Conservation (phyloP, 1,139 yeast species). For the Arxiozyma slooffiae region DNA sequence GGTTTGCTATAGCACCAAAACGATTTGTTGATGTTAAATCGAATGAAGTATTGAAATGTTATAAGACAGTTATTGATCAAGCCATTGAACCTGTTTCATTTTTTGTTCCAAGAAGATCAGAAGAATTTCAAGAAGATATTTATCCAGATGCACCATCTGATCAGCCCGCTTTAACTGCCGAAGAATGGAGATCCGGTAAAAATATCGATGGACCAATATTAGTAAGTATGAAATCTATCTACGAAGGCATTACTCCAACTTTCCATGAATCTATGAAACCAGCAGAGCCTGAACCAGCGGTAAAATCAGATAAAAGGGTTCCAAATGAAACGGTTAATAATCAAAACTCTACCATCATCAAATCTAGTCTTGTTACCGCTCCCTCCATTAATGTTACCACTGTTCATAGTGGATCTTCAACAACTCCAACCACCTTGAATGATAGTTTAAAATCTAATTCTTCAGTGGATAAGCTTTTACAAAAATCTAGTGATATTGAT, state of each 20-base stretch:
- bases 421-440: constrained; percentile 31
- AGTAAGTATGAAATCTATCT: constrained; percentile 63
- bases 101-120: constrained; percentile 87
- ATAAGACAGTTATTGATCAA: constrained; percentile 75
- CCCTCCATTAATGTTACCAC: constrained; percentile 3
- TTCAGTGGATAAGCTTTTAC: constrained; percentile 39
- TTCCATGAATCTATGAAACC: constrained; percentile 18
- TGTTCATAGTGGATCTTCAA: constrained; percentile 8
- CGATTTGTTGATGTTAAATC: constrained; percentile 66
- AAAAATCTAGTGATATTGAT: constrained; percentile 43
- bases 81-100: constrained; percentile 83
- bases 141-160: constrained; percentile 84
- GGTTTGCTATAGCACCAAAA: constrained; percentile 84
- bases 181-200: constrained; percentile 73
- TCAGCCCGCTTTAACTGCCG: constrained; percentile 67
- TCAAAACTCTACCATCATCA: neutral
- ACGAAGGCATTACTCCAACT: constrained; percentile 58
- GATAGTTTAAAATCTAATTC: constrained; percentile 41
- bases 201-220: constrained; percentile 73
- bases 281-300: constrained; percentile 36
- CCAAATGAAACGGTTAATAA: constrained; percentile 15
- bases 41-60: constrained; percentile 73
- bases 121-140: constrained; percentile 83
- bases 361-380: neutral
- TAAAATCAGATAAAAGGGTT: constrained; percentile 20